Conservation (phyloP, 192 early-diverging fungal genomes). For the Paraglomus brasilianum region DNA sequence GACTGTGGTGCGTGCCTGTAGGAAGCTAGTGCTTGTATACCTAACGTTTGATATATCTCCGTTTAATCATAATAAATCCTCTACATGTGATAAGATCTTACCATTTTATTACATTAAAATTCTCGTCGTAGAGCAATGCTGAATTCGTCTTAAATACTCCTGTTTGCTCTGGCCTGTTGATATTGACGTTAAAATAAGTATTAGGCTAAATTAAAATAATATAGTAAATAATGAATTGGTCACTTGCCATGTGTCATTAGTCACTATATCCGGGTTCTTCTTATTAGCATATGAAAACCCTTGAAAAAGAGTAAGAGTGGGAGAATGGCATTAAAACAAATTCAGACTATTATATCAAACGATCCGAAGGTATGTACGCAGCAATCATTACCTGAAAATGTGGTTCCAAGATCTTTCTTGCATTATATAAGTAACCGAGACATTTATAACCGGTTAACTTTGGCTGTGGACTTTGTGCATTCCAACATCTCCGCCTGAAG, state of each 20-base stretch:
- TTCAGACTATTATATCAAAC: neutral
- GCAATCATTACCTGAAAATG: conserved; percentile 22
- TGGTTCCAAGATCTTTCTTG: conserved; percentile 20
- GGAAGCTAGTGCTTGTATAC: too few relatives aligned
- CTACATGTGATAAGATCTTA: too few relatives aligned
- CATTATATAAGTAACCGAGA: neutral
- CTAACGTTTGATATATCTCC: too few relatives aligned
- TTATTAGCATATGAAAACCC: conserved; percentile 23
- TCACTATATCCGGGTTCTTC: conserved; percentile 19
- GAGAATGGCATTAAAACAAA: neutral
- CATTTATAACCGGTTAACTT: too few relatives aligned
- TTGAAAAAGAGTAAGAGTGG: neutral
- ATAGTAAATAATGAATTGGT: neutral
- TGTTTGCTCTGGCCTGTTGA: conserved; percentile 5
- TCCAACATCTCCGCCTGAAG: neutral
- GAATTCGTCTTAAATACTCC: conserved; percentile 28
- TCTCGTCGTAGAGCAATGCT: conserved; percentile 23
- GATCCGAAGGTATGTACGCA: neutral
- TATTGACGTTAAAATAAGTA: neutral
- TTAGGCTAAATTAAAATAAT: neutral
- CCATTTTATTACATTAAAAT: conserved; percentile 9
- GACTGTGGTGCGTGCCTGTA: too few relatives aligned
- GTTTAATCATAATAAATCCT: too few relatives aligned
- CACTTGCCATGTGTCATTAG: conserved; percentile 9
- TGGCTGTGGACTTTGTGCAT: too few relatives aligned